phyloP scores from a whole-genome alignment of 768 basidiomycete genomes.

The Crucibulum laeve region DNA sequence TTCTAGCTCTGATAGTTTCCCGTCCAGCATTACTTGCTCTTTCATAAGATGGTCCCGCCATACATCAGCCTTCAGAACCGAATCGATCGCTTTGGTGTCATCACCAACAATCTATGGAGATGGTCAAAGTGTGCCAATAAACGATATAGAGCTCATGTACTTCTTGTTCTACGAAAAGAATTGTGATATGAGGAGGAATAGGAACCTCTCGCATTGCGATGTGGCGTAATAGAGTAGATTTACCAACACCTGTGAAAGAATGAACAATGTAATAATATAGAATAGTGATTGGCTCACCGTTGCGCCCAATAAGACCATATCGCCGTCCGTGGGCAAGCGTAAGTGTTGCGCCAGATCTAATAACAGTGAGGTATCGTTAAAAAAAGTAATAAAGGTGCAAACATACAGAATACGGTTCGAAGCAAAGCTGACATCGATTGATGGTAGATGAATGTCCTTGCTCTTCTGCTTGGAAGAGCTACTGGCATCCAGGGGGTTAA shows the following conservation, averaged over 20 bases:
- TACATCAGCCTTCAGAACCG: constrained; percentile 99
- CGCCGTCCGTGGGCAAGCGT: constrained; percentile 87
- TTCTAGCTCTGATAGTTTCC: constrained; percentile 68
- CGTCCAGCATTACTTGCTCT: constrained; percentile 78
- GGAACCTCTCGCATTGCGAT: constrained; percentile 94
- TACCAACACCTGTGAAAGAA: constrained; percentile 70
- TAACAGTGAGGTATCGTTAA: constrained; percentile 4
- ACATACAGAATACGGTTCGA: constrained; percentile 88
- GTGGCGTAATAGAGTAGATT: constrained; percentile 91
- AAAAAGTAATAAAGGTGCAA: background rate
- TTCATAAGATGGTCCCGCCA: constrained; percentile 92
- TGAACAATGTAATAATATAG: background rate
- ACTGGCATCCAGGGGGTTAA: constrained; percentile 88
- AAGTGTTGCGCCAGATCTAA: constrained; percentile 77
- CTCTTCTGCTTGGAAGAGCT: constrained; percentile 85
- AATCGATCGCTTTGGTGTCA: constrained; percentile 87
- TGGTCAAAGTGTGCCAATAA: background rate
- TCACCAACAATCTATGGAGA: constrained; percentile 77
- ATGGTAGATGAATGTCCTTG: constrained; percentile 93
- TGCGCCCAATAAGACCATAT: constrained; percentile 89
- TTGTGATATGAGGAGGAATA: constrained; percentile 92
- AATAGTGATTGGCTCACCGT: constrained; percentile 40
- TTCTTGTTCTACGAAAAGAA: constrained; percentile 98
- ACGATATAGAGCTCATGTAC: constrained; percentile 29
- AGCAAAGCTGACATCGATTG: constrained; percentile 94